Base-by-base conservation (phyloP, 208 protist species). In the Novymonas esmeraldas region DNA sequence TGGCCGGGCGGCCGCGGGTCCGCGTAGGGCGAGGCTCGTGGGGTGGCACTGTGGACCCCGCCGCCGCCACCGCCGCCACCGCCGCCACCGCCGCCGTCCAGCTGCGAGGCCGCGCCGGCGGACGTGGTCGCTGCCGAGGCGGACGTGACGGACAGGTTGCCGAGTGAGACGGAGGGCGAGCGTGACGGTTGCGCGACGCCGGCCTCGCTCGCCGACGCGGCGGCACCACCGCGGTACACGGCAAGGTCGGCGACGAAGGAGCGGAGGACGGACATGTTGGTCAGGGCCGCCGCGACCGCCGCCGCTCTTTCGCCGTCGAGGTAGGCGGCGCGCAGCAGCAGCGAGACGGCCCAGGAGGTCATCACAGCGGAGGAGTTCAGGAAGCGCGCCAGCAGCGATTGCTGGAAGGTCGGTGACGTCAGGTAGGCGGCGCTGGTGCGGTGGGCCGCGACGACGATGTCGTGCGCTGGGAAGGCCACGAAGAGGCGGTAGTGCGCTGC, bases 251-350 rank as follows among this genome's bases (percentile, higher is more conserved):
- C 62, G 2, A 66, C 63, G 18, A 71, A 57, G 31, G 65, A 57
- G 24, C 55, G 62, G 20, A 70, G 46, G 41, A 66, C 68, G 10
- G 63, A 78, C 6, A 63, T 22, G 59, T 68, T 62, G 20, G 62
- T 56, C 41, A 74, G 49, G 24, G 50, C 54, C 26, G 50, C 44
- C 24, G 63, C 55, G 16, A 44, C 60, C 28, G 57, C 60, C 45
- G 36, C 57, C 1, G 44, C 39, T n/a, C 48, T 22, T 42, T 63
- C 58, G 5, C 70, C 70, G 63, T 90, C 84, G 13, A 81, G 41
- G 58, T 73, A 76, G 22, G 84, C 80, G 18, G 84, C 79, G 70
- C 78, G 71, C 26, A 86, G 62, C 11, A 89, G 65, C 39, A 89
- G 70, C 28, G 84, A 85, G 24, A 69, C 59, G 13, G 70, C 38